Evolutionary conservation across 2,329 filamentous ascomycete genomes (phyloP).

Genomic region (Huntiella omanensis): DNA sequence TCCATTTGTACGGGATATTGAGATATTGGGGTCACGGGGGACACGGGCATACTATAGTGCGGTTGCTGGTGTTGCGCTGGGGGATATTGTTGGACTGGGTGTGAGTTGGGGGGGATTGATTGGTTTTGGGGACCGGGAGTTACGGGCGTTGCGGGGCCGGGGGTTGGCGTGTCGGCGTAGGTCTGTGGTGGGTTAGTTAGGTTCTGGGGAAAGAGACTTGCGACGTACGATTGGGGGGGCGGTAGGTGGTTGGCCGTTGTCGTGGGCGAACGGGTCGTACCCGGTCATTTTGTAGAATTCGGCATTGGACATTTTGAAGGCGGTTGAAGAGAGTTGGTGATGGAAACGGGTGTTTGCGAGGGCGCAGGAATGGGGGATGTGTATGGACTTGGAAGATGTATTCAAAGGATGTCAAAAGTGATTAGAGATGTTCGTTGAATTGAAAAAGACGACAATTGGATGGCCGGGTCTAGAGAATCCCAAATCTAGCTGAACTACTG

Average conservation of each 20-base stretch:
- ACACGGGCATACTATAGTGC: not conserved
- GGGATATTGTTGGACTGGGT: not conserved
- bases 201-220: not conserved
- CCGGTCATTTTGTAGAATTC: slow-evolving; percentile 8
- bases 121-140: not conserved
- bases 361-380: too few species aligned
- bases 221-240: not conserved
- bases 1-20: not conserved
- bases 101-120: not conserved
- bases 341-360: not conserved
- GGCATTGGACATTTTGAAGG: slow-evolving; percentile 7
- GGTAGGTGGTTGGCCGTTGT: not conserved
- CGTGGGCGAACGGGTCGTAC: slow-evolving; percentile 9
- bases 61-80: not conserved
- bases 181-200: not conserved
- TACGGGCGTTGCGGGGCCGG: not conserved
- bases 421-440: too few species aligned
- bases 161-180: not conserved
- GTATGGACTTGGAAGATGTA: too few species aligned
- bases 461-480: too few species aligned
- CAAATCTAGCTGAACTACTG: too few species aligned
- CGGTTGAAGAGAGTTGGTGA: not conserved
- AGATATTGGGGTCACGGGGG: not conserved
- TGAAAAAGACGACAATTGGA: too few species aligned
- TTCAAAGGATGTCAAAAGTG: too few species aligned